These are phyloP conservation scores for Pontederia paniculata DNA, from an alignment of 176 grass and related monocot species.

Conservation along the genomic window DNA sequence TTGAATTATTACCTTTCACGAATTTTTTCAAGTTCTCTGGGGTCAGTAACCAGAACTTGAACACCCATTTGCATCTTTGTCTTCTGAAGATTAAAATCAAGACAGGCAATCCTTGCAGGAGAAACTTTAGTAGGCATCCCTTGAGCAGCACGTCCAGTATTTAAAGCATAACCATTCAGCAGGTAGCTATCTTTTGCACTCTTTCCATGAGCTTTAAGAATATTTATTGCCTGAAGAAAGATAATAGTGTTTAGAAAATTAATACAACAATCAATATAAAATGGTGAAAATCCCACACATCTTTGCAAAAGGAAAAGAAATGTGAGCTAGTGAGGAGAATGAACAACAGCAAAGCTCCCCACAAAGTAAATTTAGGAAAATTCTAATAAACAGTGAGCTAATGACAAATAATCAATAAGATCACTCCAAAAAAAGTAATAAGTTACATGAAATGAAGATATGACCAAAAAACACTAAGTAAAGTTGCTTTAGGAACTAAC, in stretches of 20 bases:
- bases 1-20: conserved; percentile 43
- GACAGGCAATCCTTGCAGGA: conserved; percentile 74
- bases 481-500: conserved; percentile 21
- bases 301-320: too few relatives aligned
- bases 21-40: conserved; percentile 91
- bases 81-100: conserved; percentile 95
- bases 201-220: conserved; percentile 86
- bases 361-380: too few relatives aligned
- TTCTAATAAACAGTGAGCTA: too few relatives aligned
- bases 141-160: conserved; percentile 78
- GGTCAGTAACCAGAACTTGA: conserved; percentile 79
- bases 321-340: too few relatives aligned
- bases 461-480: background rate
- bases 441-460: too few relatives aligned
- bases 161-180: conserved; percentile 80
- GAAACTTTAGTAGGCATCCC: conserved; percentile 75
- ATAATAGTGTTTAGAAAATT: background rate
- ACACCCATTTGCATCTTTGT: conserved; percentile 94
- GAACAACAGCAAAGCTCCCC: too few relatives aligned
- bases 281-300: background rate
- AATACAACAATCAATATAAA: background rate
- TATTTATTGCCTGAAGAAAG: conserved; percentile 59
- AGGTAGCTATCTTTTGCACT: conserved; percentile 73
- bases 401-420: too few relatives aligned
- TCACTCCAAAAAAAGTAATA: too few relatives aligned